phyloP scores from a whole-genome alignment of 2,329 filamentous ascomycete species.

The Pleoardoris graminearum region DNA sequence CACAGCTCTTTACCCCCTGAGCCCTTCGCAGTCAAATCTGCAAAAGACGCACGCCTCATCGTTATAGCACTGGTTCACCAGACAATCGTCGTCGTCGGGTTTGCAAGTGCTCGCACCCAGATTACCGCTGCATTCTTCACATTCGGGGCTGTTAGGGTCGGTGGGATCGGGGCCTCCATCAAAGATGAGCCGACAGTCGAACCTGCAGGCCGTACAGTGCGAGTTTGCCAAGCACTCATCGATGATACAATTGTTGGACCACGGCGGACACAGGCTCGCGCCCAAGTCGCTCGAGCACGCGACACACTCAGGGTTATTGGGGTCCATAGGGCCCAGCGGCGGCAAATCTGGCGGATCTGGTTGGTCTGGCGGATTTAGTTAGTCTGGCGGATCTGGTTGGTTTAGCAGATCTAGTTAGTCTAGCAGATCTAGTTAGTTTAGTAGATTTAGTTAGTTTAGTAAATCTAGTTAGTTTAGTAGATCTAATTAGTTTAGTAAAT shows the following conservation, averaged over 20 bases:
- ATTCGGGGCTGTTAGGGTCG: slow-evolving; percentile 2
- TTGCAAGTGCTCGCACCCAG: not conserved
- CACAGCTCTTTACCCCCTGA: not conserved
- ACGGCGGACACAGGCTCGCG: not conserved
- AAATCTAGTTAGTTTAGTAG: too few relatives aligned
- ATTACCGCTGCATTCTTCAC: not conserved
- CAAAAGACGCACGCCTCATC: not conserved
- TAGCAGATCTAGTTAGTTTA: too few relatives aligned
- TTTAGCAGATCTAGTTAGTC: too few relatives aligned
- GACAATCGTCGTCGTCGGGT: slow-evolving; percentile 2
- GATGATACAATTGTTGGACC: not conserved
- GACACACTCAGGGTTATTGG: slow-evolving; percentile 3
- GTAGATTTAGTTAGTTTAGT: too few relatives aligned
- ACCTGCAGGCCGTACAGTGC: slow-evolving; percentile 1
- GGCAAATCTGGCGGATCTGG: not conserved
- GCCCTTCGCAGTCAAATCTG: not conserved
- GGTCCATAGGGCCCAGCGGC: slow-evolving; percentile 1
- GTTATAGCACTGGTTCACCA: not conserved
- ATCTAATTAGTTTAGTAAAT: too few relatives aligned
- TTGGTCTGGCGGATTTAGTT: not conserved
- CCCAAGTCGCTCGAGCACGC: not conserved
- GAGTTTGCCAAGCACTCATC: slow-evolving; percentile 1
- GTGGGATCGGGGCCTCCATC: not conserved
- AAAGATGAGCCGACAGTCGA: slow-evolving; percentile 2
- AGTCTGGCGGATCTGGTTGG: too few relatives aligned